phyloP scores from a whole-genome alignment of 2,329 filamentous ascomycete species.

The Phyllosticta capitalensis region DNA sequence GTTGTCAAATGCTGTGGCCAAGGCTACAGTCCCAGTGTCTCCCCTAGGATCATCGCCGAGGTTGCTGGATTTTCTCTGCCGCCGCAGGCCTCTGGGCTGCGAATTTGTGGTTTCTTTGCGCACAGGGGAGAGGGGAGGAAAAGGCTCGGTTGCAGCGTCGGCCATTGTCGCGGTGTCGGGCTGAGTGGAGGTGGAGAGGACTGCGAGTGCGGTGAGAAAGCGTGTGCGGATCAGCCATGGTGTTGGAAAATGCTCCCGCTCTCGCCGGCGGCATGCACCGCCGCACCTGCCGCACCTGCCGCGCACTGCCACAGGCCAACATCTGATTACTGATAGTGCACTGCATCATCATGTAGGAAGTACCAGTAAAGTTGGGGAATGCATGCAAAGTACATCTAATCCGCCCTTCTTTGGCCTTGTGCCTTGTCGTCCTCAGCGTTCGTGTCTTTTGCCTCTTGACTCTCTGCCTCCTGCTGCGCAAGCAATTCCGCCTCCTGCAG shows the following conservation, averaged over 20 bases:
- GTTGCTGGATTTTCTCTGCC: conserved; percentile 9
- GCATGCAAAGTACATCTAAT: not conserved
- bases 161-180: conserved; percentile 2
- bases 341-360: too few species aligned
- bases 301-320: too few species aligned
- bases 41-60: conserved; percentile 10
- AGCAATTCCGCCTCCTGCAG: not conserved
- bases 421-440: not conserved
- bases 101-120: not conserved
- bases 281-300: too few species aligned
- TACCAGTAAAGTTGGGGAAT: too few species aligned
- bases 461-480: not conserved
- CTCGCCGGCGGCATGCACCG: too few species aligned
- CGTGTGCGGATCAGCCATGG: not conserved
- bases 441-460: not conserved
- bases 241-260: not conserved
- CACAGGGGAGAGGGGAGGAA: not conserved
- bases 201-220: not conserved
- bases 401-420: not conserved
- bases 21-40: conserved; percentile 5
- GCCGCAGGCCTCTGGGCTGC: conserved; percentile 2
- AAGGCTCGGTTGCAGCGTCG: conserved; percentile 8
- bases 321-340: too few species aligned
- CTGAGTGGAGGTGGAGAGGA: not conserved
- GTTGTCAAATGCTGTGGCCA: conserved; percentile 8